A percentile compares a stretch with the other conserved stretches of the same genome.
These are phyloP conservation scores for Colletotrichum sp. DNA, from an alignment of 2,329 filamentous ascomycete species.

Conservation along the genomic window DNA sequence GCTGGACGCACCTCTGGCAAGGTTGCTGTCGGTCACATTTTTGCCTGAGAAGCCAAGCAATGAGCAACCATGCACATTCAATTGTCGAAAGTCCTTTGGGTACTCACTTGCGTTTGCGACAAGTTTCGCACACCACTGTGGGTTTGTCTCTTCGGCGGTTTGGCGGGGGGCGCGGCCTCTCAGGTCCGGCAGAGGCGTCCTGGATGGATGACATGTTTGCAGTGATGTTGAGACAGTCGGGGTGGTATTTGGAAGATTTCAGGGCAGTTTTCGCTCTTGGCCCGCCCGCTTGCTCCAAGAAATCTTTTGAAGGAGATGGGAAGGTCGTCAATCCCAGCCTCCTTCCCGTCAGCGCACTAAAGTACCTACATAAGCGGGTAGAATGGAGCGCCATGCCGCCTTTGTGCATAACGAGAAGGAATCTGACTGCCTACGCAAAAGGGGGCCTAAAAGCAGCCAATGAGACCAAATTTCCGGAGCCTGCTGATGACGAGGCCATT, in stretches of 20 bases:
- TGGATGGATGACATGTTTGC: background rate
- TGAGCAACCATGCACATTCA: background rate
- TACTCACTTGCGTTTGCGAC: slow-evolving; percentile 37
- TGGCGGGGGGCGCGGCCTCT: background rate
- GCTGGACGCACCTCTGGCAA: slow-evolving; percentile 26
- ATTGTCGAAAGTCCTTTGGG: too few species aligned
- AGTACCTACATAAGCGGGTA: background rate
- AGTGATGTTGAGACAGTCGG: background rate
- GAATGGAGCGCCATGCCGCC: background rate
- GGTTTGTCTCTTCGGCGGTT: slow-evolving; percentile 37
- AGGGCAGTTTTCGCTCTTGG: background rate
- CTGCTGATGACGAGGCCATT: background rate
- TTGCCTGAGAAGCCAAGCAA: slow-evolving; percentile 11
- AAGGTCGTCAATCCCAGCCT: background rate
- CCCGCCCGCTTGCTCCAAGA: background rate
- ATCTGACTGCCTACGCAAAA: background rate
- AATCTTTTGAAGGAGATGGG: background rate
- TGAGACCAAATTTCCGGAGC: background rate
- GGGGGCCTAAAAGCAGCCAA: background rate
- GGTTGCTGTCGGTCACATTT: slow-evolving; percentile 29
- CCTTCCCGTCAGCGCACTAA: background rate
- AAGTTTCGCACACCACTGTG: slow-evolving; percentile 37
- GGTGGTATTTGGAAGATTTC: background rate
- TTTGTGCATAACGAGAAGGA: background rate
- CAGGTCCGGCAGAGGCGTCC: background rate